Evolutionary conservation across 129 eudicot genomes (phyloP).

Genomic region (Erigeron canadensis): DNA sequence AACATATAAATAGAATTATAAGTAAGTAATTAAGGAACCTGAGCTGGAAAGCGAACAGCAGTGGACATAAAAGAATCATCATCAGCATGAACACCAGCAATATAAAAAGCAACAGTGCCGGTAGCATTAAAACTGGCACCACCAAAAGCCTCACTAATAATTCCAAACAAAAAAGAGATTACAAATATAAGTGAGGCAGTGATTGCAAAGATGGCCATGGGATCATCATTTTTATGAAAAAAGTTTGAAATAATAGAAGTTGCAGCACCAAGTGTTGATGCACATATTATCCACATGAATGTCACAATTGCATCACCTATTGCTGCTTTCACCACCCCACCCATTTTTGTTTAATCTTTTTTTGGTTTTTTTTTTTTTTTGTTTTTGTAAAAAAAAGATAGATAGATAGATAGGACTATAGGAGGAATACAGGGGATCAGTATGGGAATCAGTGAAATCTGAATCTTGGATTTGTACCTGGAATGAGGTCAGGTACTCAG

Average conservation of each 20-base stretch:
- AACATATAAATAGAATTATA: neutral
- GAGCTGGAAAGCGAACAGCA: conserved; percentile 64
- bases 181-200: conserved; percentile 43
- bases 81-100: conserved; percentile 46
- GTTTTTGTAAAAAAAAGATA: too few relatives aligned
- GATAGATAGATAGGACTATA: too few relatives aligned
- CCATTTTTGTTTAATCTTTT: neutral
- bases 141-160: conserved; percentile 44
- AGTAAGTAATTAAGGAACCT: conserved; percentile 31
- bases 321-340: conserved; percentile 49
- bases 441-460: neutral
- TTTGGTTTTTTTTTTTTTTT: too few relatives aligned
- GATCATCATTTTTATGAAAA: conserved; percentile 33
- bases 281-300: conserved; percentile 63
- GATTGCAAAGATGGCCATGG: conserved; percentile 31
- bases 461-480: neutral
- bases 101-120: conserved; percentile 43
- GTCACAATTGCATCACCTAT: conserved; percentile 48
- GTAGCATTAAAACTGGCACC: conserved; percentile 71
- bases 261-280: conserved; percentile 53
- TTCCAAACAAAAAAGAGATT: conserved; percentile 35
- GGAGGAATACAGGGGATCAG: too few relatives aligned
- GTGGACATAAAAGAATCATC: conserved; percentile 44
- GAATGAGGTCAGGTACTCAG: neutral
- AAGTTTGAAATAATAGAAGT: conserved; percentile 40